These are phyloP conservation scores for Saccharomycopsis sp. DNA, from an alignment of 805 yeast genomes.

Conservation along the genomic window DNA sequence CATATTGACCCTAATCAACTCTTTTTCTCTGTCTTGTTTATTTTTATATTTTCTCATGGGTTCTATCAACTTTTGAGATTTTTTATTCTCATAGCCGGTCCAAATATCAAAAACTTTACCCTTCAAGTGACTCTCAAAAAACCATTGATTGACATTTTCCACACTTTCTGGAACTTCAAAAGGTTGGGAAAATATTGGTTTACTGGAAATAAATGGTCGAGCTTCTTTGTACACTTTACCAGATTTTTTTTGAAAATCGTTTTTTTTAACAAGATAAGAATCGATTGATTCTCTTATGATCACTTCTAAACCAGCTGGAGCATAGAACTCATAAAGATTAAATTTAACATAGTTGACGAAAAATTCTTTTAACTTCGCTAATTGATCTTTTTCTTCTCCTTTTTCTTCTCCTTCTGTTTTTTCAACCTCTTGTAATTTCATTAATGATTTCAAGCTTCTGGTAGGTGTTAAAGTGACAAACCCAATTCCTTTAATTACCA, in stretches of 20 bases:
- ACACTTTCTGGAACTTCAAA: constrained; percentile 1
- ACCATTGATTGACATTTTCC: background rate
- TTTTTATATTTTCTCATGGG: background rate
- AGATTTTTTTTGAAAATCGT: background rate
- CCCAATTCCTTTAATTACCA: constrained; percentile 58
- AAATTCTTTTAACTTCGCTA: no score
- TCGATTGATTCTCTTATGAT: constrained; percentile 14
- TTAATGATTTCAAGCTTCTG: no score
- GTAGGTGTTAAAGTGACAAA: constrained; percentile 51
- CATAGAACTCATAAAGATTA: constrained; percentile 12
- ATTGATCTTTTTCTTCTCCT: constrained; percentile 16
- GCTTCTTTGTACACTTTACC: background rate
- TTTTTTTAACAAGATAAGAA: constrained; percentile 8
- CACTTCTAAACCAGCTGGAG: constrained; percentile 13
- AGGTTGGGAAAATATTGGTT: constrained; percentile 2
- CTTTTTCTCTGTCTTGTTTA: constrained; percentile 9
- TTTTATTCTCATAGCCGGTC: background rate
- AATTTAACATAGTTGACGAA: constrained; percentile 29
- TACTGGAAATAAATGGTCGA: background rate
- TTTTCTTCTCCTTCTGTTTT: constrained; percentile 18
- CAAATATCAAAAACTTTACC: background rate
- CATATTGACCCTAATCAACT: constrained; percentile 4
- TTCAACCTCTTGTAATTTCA: no score
- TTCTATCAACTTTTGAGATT: background rate
- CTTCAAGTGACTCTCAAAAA: background rate